Conservation (phyloP, 2,329 filamentous ascomycete species). For the Botryosphaeria agaves region DNA sequence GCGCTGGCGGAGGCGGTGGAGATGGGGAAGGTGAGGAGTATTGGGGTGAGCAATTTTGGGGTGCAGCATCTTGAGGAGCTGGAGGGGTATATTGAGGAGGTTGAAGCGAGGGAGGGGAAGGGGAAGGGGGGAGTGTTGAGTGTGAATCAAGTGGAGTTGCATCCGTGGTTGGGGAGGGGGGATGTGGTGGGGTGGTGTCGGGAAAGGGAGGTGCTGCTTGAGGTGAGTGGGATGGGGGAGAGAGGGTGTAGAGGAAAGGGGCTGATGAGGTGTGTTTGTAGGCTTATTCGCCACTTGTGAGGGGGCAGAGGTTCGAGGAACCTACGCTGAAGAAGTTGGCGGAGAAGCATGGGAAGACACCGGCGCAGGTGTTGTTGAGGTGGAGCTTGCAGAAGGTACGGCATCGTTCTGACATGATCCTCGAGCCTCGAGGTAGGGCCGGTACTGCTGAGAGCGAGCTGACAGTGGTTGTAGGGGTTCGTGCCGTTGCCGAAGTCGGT, state of each 20-base stretch:
- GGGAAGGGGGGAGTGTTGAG: constrained; percentile 56
- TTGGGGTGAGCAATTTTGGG: constrained; percentile 38
- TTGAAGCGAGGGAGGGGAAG: constrained; percentile 44
- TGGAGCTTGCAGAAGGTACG: constrained; percentile 42
- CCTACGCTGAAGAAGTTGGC: constrained; percentile 31
- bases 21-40: constrained; percentile 32
- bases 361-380: constrained; percentile 39
- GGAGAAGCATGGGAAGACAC: constrained; percentile 39
- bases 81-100: constrained; percentile 36
- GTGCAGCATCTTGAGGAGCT: constrained; percentile 37
- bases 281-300: constrained; percentile 29
- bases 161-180: constrained; percentile 68
- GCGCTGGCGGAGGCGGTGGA: constrained; percentile 36
- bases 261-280: constrained; percentile 3
- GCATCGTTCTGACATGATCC: background rate
- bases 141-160: constrained; percentile 78
- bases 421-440: background rate
- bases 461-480: constrained; percentile 15
- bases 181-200: constrained; percentile 68
- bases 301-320: constrained; percentile 32
- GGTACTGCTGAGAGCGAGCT: background rate
- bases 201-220: constrained; percentile 29
- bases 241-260: background rate
- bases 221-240: constrained; percentile 11
- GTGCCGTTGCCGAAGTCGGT: constrained; percentile 46